Evolutionary conservation across 352 stramenopile species (phyloP), one percentile per base, ranked within the genome.

Genomic region (Globisporangium middletonii): DNA sequence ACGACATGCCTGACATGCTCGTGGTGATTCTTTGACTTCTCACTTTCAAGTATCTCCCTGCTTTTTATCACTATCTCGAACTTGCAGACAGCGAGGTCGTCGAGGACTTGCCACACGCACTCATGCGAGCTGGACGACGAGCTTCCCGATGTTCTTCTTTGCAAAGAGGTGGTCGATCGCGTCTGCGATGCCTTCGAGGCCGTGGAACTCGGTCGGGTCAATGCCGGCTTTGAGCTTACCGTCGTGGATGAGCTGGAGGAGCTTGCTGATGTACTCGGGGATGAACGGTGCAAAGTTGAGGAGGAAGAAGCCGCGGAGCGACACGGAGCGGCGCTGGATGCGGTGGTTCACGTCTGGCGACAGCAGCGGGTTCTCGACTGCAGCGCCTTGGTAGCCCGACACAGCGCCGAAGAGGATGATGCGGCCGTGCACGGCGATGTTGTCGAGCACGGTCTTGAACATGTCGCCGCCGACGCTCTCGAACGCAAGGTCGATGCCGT

Each of bases 121-220:
- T 43, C 37, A 71, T 27, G 56, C 62, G 26, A 87, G 71, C 44
- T 77, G 69, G 23, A 86, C 69, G 28, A 88, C 69, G 47, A 89
- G 72, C 61, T 89, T 92, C 48, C 79, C 81, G 38, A 82, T 68
- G 23, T 9, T 38, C 33, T 38, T 38, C 33, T 38, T 79, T 71
- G 41, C 64, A 58, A 82, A 85, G 43, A 87, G 68, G 43, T 69
- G 59, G 42, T 73, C 68, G 59, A 89, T 81, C 50, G 67, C 77
- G 19, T 80, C 70, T 2, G 62, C 58, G 33, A 89, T 73, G 48
- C 64, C 65, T 49, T 83, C 59, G n/a, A 89, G 79, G 9, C 60
- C 53, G 42, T 79, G 71, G 53, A 77, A 76, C 59, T 63, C 50
- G 2, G 65, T 69, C 13, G 65, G 57, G 37, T 76, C 69, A 3